Base-by-base conservation (phyloP, 2,329 filamentous ascomycete species). In the Endoconidiophora polonica region DNA sequence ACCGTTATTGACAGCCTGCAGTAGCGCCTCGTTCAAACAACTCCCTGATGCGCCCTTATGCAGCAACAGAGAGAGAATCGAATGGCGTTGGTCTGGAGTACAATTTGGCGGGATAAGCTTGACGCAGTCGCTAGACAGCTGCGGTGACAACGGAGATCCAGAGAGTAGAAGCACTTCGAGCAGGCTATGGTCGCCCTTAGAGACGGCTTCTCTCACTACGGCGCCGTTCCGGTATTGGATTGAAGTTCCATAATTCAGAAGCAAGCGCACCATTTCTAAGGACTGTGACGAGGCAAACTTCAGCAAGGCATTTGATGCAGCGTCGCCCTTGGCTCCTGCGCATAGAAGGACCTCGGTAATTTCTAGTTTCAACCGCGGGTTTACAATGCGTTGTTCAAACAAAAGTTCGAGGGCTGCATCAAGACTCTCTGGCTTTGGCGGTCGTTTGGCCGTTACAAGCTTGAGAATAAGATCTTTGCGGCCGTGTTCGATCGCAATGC, bases 341-440 rank as follows among this genome's bases (percentile, higher is more conserved):
- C 75, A 77, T 1, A 81, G 64, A 1, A 81, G 58, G 2, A 76
- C 61, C 57, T 80, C 74, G 0, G 71, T 65, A 54, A 79, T 62
- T 2, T 66, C 66, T 40, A 73, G 60, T 56, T 73, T 76, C 29
- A 70, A 67, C 26, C 68, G 65, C 0, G 70, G 68, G 4, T 65
- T 66, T 16, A 74, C 64, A 2, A 67, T 66, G 2, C 66, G 58
- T 45, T 71, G 67, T 1, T 65, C 58, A 52, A 73, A 66, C 1
- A 77, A 61, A 4, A 65, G 58, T 2, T 63, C 62, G 39, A 79
- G 74, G 9, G 73, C 71, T 22, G 70, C 66, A 49, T 72, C 68
- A 2, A 80, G 59, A 0, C 66, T 66, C 0, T 64, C 63, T 1
- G 65, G 63, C 14, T 66, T 63, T 1, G 76, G 76, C 1, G 75